Evolutionary conservation across 306 rosid genomes (phyloP).

Genomic region (Gastrolobium villosum): DNA sequence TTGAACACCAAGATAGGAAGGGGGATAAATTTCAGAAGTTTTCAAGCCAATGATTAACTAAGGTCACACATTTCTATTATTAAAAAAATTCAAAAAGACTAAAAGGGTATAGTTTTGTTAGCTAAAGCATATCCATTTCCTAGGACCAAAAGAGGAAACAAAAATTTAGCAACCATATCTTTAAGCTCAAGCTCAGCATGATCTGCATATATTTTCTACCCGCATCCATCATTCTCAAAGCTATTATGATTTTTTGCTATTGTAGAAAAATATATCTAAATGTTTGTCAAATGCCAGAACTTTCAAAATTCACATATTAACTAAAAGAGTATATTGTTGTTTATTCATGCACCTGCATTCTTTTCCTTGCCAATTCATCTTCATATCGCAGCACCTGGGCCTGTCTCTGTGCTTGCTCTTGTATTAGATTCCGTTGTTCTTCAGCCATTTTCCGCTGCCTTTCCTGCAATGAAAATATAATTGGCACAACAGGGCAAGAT

Average conservation of each 20-base stretch:
- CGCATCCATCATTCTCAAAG: slow-evolving; percentile 36
- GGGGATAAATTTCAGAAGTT: slow-evolving; percentile 1
- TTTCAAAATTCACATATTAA: slow-evolving; percentile 12
- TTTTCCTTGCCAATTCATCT: slow-evolving; percentile 90
- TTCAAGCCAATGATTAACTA: slow-evolving; percentile 28
- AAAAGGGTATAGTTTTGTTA: neutral
- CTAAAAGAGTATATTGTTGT: neutral
- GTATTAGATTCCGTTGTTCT: slow-evolving; percentile 83
- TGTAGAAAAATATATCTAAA: slow-evolving; percentile 7
- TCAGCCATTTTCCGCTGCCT: slow-evolving; percentile 83
- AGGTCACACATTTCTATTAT: slow-evolving; percentile 17
- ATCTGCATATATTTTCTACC: slow-evolving; percentile 24
- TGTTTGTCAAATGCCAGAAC: slow-evolving; percentile 17
- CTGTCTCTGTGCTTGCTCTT: slow-evolving; percentile 85
- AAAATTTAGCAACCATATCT: neutral
- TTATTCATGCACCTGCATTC: slow-evolving; percentile 80
- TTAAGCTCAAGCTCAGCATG: slow-evolving; percentile 4
- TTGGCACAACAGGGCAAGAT: slow-evolving; percentile 7
- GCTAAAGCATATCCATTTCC: slow-evolving; percentile 17
- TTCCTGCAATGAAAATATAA: slow-evolving; percentile 64
- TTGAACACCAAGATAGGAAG: slow-evolving; percentile 5
- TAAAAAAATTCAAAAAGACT: neutral
- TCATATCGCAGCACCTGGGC: slow-evolving; percentile 85
- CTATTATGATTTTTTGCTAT: neutral
- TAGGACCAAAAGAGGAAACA: neutral